A percentile compares a stretch with the other conserved stretches of the same genome.
These are phyloP conservation scores for Setomelanomma holmii DNA, from an alignment of 2,329 filamentous ascomycete species.

Conservation along the genomic window DNA sequence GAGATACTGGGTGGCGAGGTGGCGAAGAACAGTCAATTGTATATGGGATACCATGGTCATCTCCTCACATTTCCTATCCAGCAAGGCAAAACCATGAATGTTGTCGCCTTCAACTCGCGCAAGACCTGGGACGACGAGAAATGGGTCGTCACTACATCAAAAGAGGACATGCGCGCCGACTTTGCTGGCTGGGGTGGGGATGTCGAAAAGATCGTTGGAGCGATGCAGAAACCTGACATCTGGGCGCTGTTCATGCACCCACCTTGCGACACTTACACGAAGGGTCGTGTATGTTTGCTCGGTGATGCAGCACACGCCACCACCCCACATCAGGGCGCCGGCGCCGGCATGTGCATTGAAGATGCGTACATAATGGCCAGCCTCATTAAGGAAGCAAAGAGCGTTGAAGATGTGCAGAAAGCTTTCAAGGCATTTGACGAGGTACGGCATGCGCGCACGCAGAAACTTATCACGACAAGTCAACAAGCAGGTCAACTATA, in stretches of 20 bases:
- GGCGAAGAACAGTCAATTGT: conserved; percentile 63
- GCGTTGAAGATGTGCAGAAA: conserved; percentile 40
- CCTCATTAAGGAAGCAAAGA: conserved; percentile 37
- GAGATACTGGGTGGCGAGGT: conserved; percentile 59
- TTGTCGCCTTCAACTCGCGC: conserved; percentile 45
- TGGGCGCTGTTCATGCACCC: conserved; percentile 65
- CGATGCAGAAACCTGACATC: conserved; percentile 60
- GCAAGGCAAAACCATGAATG: conserved; percentile 64
- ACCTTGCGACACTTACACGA: conserved; percentile 55
- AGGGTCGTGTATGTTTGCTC: conserved; percentile 56
- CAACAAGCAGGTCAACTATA: conserved; percentile 47
- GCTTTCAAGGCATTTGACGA: conserved; percentile 41
- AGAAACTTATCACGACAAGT: conserved; percentile 39
- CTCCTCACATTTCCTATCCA: conserved; percentile 69
- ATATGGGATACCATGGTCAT: conserved; percentile 66
- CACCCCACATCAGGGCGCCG: conserved; percentile 63
- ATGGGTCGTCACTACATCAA: conserved; percentile 44
- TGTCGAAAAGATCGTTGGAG: conserved; percentile 39
- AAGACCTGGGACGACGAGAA: conserved; percentile 42
- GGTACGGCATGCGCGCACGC: conserved; percentile 35
- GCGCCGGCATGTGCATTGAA: conserved; percentile 64
- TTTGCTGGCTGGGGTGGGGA: conserved; percentile 38
- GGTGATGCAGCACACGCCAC: conserved; percentile 66
- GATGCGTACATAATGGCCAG: conserved; percentile 53
- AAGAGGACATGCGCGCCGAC: conserved; percentile 42